Conservation (phyloP, 371 early-diverging fungal species). For the Haplosporangium sp. region DNA sequence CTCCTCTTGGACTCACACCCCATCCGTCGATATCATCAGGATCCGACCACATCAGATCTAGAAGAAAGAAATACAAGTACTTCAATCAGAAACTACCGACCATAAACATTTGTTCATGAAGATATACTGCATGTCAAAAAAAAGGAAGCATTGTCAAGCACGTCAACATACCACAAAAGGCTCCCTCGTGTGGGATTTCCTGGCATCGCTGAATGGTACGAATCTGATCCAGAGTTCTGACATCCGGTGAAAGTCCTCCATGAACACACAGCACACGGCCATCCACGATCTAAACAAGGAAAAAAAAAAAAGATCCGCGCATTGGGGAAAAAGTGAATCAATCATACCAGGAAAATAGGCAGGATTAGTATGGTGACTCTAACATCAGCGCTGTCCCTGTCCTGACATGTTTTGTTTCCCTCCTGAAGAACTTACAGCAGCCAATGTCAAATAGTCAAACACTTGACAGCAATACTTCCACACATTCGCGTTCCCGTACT, state of each 20-base stretch:
- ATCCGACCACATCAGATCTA: constrained; percentile 98
- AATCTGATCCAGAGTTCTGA: constrained; percentile 97
- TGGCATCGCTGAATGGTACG: constrained; percentile 96
- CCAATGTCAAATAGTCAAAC: constrained; percentile 98
- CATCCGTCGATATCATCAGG: constrained; percentile 98
- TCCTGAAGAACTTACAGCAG: constrained; percentile 77
- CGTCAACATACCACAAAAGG: constrained; percentile 84
- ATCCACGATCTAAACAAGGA: constrained; percentile 76
- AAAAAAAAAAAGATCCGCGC: background rate
- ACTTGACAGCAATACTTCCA: constrained; percentile 99
- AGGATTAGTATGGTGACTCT: too few relatives aligned
- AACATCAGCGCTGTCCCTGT: too few relatives aligned
- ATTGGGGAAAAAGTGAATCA: too few relatives aligned
- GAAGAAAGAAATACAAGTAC: constrained; percentile 9
- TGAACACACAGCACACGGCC: constrained; percentile 97
- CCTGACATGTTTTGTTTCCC: background rate
- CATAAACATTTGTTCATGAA: too few relatives aligned
- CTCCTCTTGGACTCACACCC: constrained; percentile 98
- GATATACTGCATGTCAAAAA: background rate
- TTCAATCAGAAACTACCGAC: too few relatives aligned
- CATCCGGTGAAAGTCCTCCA: constrained; percentile 98
- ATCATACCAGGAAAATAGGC: too few relatives aligned
- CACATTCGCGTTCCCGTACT: constrained; percentile 98
- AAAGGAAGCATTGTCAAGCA: background rate
- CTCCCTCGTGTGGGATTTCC: constrained; percentile 99